Percentiles rank a stretch among this genome's conserved stretches.
These are phyloP conservation scores for Eucalyptus regnans DNA, from an alignment of 345 rosid genomes.

Conservation along the genomic window DNA sequence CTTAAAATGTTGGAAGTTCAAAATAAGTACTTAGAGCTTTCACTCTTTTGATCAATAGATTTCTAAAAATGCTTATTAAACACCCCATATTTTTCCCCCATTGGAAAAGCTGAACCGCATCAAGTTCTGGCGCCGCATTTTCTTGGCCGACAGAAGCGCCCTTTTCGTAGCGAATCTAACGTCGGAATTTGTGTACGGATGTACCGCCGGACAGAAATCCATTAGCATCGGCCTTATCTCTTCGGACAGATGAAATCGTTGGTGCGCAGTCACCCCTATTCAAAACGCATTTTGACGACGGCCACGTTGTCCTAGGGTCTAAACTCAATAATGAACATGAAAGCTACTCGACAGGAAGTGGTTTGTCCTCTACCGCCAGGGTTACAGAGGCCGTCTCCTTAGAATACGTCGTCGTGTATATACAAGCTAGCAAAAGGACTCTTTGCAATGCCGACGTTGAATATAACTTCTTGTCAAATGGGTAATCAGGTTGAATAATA, in stretches of 20 bases:
- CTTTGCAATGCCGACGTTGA: background rate
- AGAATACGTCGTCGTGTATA: background rate
- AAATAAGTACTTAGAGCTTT: too few relatives aligned
- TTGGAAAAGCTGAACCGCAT: too few relatives aligned
- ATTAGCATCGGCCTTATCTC: background rate
- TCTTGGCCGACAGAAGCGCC: background rate
- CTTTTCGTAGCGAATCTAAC: background rate
- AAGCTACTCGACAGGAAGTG: background rate
- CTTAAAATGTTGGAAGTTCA: fast-evolving
- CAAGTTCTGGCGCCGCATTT: background rate
- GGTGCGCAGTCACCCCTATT: background rate
- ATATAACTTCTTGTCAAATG: background rate
- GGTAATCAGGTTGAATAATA: fast-evolving
- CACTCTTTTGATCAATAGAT: too few relatives aligned
- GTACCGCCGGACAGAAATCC: background rate
- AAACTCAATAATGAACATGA: background rate
- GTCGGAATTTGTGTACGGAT: background rate
- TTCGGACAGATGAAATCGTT: background rate
- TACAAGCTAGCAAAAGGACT: background rate
- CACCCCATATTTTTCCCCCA: too few relatives aligned
- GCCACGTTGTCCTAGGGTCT: background rate
- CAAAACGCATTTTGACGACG: background rate
- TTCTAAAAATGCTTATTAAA: too few relatives aligned
- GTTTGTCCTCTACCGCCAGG: background rate
- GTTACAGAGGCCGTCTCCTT: background rate